Base-by-base conservation (phyloP, 371 early-diverging fungal genomes). In the Parasitella parasitica region DNA sequence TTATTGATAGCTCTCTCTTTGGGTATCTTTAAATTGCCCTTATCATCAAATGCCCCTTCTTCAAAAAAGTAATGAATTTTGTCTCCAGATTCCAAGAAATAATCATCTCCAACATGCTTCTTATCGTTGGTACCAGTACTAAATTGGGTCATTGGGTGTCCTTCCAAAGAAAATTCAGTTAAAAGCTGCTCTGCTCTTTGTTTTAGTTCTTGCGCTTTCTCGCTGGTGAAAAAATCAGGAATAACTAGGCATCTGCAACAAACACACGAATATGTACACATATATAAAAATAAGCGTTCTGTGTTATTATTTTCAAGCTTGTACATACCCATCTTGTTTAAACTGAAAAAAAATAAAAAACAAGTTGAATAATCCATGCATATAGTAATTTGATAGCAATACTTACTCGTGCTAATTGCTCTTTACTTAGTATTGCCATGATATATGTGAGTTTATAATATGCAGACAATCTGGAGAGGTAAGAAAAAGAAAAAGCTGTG, bases 61-160 rank as follows among this genome's bases (percentile, higher is more conserved):
- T 96, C 95, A 60, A 95, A 91, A 65, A 97, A 97, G 74, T 81
- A 95, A 9, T 91, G 83, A 55, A 94, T 77, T 64, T 94, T 92
- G 72, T 94, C 91, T 18, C 94, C 92, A 1, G 91, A 90, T 30
- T 71, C 77, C 34, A 96, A 73, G 75, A 96, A 96, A 73, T 96
- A 97, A 18, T 90, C 89, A 63, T 95, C 94, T 12, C 94, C 91
- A 20, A 91, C 83, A 72, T 94, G 94, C 50, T 86, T 77, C 27
- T 82, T 75, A 43, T 71, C 68, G 27, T 77, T 72, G 1, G 77
- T 76, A 30, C 91, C 90, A 0, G 97, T 94, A 4, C 82, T 79
- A 66, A 96, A 96, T 12, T 81, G 80, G 0, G 93, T 91, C 80
- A 89, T 78, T 5, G 94, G 94, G 62, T 95, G 95, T 7, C 73